Conservation (phyloP, 2,329 filamentous ascomycete species). For the Drechslera avenae region DNA sequence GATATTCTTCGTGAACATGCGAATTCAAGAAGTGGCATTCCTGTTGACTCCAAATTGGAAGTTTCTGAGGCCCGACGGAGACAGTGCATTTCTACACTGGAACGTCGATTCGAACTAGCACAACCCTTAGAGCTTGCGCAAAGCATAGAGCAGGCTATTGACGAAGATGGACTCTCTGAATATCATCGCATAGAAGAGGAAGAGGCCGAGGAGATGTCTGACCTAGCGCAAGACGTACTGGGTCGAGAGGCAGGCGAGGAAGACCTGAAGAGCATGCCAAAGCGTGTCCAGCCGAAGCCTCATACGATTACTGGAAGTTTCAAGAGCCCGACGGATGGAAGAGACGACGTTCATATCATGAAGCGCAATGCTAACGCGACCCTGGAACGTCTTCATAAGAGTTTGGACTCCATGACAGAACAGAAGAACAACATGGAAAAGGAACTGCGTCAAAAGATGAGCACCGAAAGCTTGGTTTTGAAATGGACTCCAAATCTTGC, state of each 20-base stretch:
- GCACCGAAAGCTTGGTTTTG: slow-evolving; percentile 64
- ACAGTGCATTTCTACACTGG: slow-evolving; percentile 50
- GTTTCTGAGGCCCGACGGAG: slow-evolving; percentile 24
- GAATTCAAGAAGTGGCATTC: slow-evolving; percentile 22
- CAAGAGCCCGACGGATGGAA: slow-evolving; percentile 44
- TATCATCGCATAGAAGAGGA: slow-evolving; percentile 78
- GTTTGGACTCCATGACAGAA: slow-evolving; percentile 64
- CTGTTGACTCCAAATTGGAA: slow-evolving; percentile 8
- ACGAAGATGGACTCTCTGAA: slow-evolving; percentile 86
- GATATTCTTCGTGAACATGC: slow-evolving; percentile 34
- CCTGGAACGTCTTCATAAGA: slow-evolving; percentile 69
- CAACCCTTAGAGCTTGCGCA: slow-evolving; percentile 71
- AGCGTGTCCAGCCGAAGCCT: slow-evolving; percentile 45
- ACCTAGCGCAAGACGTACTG: slow-evolving; percentile 75
- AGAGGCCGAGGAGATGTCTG: slow-evolving; percentile 71
- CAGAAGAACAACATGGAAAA: slow-evolving; percentile 67
- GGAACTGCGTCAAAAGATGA: slow-evolving; percentile 65
- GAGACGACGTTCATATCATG: slow-evolving; percentile 67
- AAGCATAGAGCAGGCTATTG: slow-evolving; percentile 78
- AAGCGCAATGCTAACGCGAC: slow-evolving; percentile 67
- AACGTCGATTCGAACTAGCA: slow-evolving; percentile 67
- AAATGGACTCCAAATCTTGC: slow-evolving; percentile 87
- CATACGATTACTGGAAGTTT: slow-evolving; percentile 38
- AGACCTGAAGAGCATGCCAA: slow-evolving; percentile 53
- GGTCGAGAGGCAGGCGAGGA: slow-evolving; percentile 65